Evolutionary conservation across 75 land plant genomes (phyloP).

Genomic region (Pinus tabuliformis): DNA sequence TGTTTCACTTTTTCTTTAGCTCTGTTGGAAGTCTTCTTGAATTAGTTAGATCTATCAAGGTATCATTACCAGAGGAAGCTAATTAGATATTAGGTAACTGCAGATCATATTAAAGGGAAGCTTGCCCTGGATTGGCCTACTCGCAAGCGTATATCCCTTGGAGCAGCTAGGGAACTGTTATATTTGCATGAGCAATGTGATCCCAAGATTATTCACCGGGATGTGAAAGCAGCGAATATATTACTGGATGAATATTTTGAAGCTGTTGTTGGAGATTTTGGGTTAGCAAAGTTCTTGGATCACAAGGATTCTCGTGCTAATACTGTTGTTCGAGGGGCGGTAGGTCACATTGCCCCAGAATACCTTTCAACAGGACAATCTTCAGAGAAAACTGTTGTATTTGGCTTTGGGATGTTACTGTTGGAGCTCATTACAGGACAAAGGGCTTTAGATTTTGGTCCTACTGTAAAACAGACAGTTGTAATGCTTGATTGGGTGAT

Average conservation of each 20-base stretch:
- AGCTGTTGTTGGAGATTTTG: too few relatives aligned
- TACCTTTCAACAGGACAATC: conserved; percentile 91
- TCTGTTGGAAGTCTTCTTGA: too few relatives aligned
- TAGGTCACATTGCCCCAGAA: conserved; percentile 93
- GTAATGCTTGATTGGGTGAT: conserved; percentile 69
- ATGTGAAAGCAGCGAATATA: too few relatives aligned
- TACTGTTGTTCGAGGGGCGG: conserved; percentile 83
- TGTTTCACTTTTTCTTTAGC: too few relatives aligned
- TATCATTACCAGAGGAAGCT: too few relatives aligned
- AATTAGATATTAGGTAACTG: too few relatives aligned
- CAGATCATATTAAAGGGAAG: too few relatives aligned
- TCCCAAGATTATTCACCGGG: conserved; percentile 57
- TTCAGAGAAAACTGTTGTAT: conserved; percentile 91
- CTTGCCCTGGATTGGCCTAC: conserved; percentile 72
- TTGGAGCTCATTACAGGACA: conserved; percentile 84
- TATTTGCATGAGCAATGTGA: conserved; percentile 92
- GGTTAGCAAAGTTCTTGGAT: conserved; percentile 81
- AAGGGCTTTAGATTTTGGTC: conserved; percentile 58
- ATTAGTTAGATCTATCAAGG: too few relatives aligned
- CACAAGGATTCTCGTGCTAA: conserved; percentile 80
- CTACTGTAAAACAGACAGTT: conserved; percentile 62
- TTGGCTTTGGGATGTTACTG: conserved; percentile 80
- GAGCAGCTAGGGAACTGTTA: conserved; percentile 75
- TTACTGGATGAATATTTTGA: conserved; percentile 50
- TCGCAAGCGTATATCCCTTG: conserved; percentile 72